Conservation (phyloP, 768 basidiomycete species). For the Tulasnella sp. region DNA sequence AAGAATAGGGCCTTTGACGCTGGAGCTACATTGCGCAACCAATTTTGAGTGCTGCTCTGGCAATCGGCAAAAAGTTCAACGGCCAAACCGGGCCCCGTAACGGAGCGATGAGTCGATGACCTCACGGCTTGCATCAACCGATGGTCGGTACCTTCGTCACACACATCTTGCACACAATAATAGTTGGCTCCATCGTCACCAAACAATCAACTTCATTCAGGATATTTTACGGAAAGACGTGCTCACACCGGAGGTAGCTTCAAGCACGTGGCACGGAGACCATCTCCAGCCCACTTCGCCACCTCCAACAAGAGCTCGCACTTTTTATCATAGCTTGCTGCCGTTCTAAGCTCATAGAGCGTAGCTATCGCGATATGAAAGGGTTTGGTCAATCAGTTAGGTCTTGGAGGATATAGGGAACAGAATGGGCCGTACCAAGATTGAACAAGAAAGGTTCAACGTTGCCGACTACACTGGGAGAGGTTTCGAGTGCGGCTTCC, state of each 20-base stretch:
- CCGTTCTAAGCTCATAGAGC: constrained; percentile 78
- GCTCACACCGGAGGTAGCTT: constrained; percentile 53
- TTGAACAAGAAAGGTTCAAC: constrained; percentile 88
- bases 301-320: constrained; percentile 72
- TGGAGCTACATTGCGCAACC: background rate
- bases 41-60: background rate
- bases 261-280: constrained; percentile 71
- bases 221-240: background rate
- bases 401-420: background rate
- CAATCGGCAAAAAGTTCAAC: background rate
- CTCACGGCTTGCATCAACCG: background rate
- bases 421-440: constrained; percentile 58
- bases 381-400: background rate
- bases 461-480: constrained; percentile 71
- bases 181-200: background rate
- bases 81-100: background rate
- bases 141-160: background rate
- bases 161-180: background rate
- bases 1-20: background rate
- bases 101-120: background rate
- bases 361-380: constrained; percentile 58
- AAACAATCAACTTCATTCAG: background rate
- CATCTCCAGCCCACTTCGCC: constrained; percentile 86
- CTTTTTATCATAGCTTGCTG: constrained; percentile 74
- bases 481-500: constrained; percentile 62